phyloP scores from a whole-genome alignment of 768 basidiomycete species.

The Candolleomyces aberdarensis region DNA sequence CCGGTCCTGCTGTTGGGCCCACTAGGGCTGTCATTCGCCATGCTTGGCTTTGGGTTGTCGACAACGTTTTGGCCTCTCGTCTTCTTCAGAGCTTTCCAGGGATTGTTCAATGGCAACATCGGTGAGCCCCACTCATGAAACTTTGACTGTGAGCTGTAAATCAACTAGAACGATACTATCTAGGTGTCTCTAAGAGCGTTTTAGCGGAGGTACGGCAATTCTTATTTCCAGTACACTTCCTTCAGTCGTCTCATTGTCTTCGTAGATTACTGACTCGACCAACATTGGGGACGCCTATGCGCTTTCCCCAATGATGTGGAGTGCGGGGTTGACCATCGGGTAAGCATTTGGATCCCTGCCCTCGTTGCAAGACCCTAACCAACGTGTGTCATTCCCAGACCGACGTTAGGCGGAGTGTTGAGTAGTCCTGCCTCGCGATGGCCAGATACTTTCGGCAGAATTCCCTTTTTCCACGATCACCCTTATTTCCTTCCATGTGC shows the following conservation, averaged over 20 bases:
- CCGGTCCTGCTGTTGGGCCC: slow-evolving; percentile 43
- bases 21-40: slow-evolving; percentile 35
- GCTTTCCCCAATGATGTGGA: slow-evolving; percentile 32
- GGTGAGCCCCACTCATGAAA: not conserved
- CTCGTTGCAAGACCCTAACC: no score
- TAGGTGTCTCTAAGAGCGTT: slow-evolving; percentile 43
- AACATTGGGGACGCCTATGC: slow-evolving; percentile 38
- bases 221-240: not conserved
- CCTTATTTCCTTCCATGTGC: slow-evolving; percentile 52
- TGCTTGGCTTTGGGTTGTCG: slow-evolving; percentile 41
- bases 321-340: slow-evolving; percentile 29
- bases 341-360: slow-evolving; percentile 11
- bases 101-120: slow-evolving; percentile 8
- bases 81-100: slow-evolving; percentile 15
- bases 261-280: slow-evolving; percentile 34
- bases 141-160: not conserved
- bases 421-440: slow-evolving; percentile 60
- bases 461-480: slow-evolving; percentile 29
- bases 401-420: slow-evolving; percentile 61
- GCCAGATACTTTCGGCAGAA: slow-evolving; percentile 52
- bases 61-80: slow-evolving; percentile 33
- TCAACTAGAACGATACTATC: not conserved
- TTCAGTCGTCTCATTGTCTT: not conserved
- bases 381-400: slow-evolving; percentile 32
- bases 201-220: slow-evolving; percentile 40